These are phyloP conservation scores for Fusarium miscanthi DNA, from an alignment of 2,329 filamentous ascomycete species.

Conservation along the genomic window DNA sequence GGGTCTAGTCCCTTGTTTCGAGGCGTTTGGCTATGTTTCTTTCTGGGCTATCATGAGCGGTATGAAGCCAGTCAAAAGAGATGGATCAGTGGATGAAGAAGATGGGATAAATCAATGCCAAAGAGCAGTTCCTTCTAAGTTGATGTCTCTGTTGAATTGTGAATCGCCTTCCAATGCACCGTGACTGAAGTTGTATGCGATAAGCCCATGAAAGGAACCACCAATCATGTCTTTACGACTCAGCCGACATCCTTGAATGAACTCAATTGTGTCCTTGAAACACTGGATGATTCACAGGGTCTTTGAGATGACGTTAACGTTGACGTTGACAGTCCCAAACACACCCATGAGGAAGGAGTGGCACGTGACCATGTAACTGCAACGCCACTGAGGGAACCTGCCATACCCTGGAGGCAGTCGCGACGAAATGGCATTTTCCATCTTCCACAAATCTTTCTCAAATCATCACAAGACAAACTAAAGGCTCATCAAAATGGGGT, in stretches of 20 bases:
- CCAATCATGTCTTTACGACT: neutral
- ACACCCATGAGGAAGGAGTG: neutral
- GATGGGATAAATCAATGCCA: constrained; percentile 42
- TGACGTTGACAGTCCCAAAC: neutral
- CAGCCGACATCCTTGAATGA: neutral
- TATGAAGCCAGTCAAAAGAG: constrained; percentile 44
- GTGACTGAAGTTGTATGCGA: neutral
- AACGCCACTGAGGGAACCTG: constrained; percentile 5
- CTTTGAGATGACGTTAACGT: neutral
- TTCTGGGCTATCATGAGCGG: constrained; percentile 44
- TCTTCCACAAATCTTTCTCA: neutral
- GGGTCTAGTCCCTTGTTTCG: constrained; percentile 36
- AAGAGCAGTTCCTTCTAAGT: constrained; percentile 36
- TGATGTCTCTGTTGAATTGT: neutral
- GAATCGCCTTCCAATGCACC: neutral
- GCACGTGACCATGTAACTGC: constrained; percentile 22
- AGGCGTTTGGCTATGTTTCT: constrained; percentile 41
- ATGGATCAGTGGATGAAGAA: constrained; percentile 31
- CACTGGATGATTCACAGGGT: neutral
- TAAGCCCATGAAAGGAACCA: neutral
- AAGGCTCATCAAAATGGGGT: constrained; percentile 9
- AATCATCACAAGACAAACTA: neutral
- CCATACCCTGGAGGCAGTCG: constrained; percentile 22
- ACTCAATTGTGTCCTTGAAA: neutral
- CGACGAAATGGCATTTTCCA: neutral